These are phyloP conservation scores for Begonia masoniana DNA, from an alignment of 306 rosid species.

Conservation along the genomic window DNA sequence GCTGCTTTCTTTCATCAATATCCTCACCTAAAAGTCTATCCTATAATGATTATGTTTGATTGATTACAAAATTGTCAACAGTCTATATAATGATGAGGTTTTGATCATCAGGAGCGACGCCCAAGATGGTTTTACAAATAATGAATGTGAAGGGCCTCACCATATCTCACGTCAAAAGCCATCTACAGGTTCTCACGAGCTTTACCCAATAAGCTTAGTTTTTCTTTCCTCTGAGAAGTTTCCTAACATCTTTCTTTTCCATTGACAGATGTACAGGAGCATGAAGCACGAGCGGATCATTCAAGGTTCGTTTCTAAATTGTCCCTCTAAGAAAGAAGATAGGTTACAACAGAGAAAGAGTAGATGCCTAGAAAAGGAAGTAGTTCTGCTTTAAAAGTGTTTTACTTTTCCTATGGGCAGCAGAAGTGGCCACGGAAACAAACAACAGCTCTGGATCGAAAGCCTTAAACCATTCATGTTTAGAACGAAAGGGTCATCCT, in stretches of 20 bases:
- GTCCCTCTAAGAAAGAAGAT: background rate
- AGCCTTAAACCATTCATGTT: background rate
- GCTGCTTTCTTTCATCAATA: too few species aligned
- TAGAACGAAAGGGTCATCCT: background rate
- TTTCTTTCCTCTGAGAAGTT: background rate
- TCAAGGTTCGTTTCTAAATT: constrained; percentile 37
- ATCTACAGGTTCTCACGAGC: constrained; percentile 56
- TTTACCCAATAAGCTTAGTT: background rate
- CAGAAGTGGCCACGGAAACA: background rate
- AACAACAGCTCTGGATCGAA: background rate
- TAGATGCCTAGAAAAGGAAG: too few species aligned
- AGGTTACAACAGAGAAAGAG: too few species aligned
- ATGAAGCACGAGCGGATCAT: constrained; percentile 48
- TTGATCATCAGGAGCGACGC: constrained; percentile 62
- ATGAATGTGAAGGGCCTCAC: constrained; percentile 73
- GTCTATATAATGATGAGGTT: background rate
- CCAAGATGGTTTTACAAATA: constrained; percentile 56
- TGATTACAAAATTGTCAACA: background rate
- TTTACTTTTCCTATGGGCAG: background rate
- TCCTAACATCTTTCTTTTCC: constrained; percentile 19
- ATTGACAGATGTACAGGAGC: constrained; percentile 81
- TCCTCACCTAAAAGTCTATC: too few species aligned
- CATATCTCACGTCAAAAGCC: constrained; percentile 86
- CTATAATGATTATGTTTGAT: background rate
- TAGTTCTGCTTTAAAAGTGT: too few species aligned